Evolutionary conservation across 2,329 filamentous ascomycete genomes (phyloP).

Genomic region (Nothomitra cinnamomea): DNA sequence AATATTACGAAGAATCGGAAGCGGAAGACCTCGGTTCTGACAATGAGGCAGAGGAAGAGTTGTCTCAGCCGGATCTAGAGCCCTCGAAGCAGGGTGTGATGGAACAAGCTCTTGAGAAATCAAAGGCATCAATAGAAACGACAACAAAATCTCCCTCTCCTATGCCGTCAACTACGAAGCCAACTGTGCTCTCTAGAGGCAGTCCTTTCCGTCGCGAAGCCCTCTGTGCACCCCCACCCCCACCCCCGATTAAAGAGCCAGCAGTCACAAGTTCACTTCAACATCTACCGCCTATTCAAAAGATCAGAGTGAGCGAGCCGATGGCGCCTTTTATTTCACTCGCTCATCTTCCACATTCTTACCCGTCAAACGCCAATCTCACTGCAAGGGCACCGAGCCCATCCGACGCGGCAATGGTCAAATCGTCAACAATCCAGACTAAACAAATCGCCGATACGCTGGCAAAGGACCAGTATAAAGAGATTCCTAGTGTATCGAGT

Average conservation of each 20-base stretch:
- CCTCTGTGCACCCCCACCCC: not conserved
- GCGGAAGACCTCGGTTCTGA: not conserved
- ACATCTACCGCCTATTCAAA: not conserved
- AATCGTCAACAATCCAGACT: conserved; percentile 9
- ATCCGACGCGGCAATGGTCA: conserved; percentile 23
- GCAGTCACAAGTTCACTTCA: not conserved
- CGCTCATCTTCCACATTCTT: not conserved
- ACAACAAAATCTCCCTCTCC: not conserved
- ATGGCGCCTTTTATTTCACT: not conserved
- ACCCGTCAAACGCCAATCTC: not conserved
- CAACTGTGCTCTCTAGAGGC: not conserved
- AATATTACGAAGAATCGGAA: not conserved
- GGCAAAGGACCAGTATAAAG: not conserved
- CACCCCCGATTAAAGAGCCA: not conserved
- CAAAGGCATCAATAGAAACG: not conserved
- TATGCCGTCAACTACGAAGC: not conserved
- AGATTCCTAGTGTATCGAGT: not conserved
- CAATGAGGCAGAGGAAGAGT: not conserved
- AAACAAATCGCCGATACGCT: not conserved
- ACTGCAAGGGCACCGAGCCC: conserved; percentile 18
- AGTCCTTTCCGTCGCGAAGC: not conserved
- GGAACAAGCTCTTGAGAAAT: not conserved
- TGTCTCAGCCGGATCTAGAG: not conserved
- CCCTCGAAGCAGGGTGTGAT: not conserved
- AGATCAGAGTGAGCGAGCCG: conserved; percentile 2